Percentiles rank a stretch among this genome's conserved stretches.
These are phyloP conservation scores for Pseudoturritis turrita DNA, from an alignment of 345 rosid species.

Conservation along the genomic window DNA sequence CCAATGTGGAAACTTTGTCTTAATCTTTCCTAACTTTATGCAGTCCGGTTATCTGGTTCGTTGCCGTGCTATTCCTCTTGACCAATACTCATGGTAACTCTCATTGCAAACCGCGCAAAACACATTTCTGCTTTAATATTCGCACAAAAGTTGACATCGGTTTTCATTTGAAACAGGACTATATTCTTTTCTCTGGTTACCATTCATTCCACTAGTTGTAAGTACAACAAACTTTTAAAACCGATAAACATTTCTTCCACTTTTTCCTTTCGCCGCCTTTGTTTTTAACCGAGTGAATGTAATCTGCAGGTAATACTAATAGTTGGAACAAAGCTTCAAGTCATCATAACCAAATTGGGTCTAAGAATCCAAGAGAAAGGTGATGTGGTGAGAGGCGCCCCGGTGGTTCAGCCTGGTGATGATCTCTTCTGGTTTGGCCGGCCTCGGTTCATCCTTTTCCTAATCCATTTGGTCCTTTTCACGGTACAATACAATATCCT, in stretches of 20 bases:
- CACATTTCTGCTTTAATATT: not conserved
- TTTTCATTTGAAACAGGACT: slow-evolving; percentile 42
- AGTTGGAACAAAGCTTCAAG: slow-evolving; percentile 82
- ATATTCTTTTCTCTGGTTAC: slow-evolving; percentile 66
- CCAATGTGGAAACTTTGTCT: not conserved
- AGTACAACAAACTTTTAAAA: slow-evolving; percentile 18
- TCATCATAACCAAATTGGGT: slow-evolving; percentile 77
- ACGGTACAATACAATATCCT: slow-evolving; percentile 43
- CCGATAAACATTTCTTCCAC: not conserved
- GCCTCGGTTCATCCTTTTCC: slow-evolving; percentile 71
- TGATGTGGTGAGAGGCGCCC: slow-evolving; percentile 87
- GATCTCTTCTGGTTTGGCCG: slow-evolving; percentile 92
- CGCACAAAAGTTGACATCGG: not conserved
- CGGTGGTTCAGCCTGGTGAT: slow-evolving; percentile 83
- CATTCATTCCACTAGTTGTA: slow-evolving; percentile 72
- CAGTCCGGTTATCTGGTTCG: slow-evolving; percentile 74
- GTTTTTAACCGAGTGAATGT: not conserved
- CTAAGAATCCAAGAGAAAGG: slow-evolving; percentile 79
- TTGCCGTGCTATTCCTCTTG: slow-evolving; percentile 58
- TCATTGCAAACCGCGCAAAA: not conserved
- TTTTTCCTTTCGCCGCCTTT: not conserved
- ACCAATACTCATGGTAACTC: slow-evolving; percentile 62
- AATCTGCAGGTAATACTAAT: slow-evolving; percentile 54
- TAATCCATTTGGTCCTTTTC: slow-evolving; percentile 78
- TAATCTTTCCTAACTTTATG: slow-evolving; percentile 23